A percentile compares a stretch with the other conserved stretches of the same genome.
Conservation (phyloP, 1,284 basidiomycete species). For the Naganishia liquefaciens region DNA sequence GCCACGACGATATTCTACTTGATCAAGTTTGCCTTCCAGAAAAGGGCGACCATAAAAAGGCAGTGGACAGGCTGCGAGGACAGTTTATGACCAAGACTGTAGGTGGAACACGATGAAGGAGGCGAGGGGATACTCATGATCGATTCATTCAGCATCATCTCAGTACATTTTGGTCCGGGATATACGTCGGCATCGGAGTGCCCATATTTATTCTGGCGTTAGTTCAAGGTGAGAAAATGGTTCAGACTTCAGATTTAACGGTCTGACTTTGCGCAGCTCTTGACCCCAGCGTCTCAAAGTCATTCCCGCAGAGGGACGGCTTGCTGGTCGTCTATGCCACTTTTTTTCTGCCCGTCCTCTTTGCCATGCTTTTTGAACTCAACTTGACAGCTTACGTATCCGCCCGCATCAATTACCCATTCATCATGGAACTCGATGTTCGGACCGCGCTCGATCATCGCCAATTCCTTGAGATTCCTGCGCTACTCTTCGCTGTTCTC, state of each 20-base stretch:
- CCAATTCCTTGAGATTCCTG: conserved; percentile 83
- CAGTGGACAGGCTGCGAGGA: conserved; percentile 67
- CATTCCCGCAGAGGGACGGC: conserved; percentile 70
- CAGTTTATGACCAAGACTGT: conserved; percentile 60
- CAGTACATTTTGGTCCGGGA: conserved; percentile 72
- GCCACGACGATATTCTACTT: not conserved
- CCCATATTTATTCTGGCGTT: conserved; percentile 73
- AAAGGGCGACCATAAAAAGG: conserved; percentile 78
- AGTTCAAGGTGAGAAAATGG: conserved; percentile 61
- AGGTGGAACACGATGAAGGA: conserved; percentile 22
- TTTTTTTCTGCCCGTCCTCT: conserved; percentile 72
- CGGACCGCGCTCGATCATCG: conserved; percentile 74
- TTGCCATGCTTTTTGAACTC: conserved; percentile 74
- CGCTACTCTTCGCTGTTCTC: conserved; percentile 72
- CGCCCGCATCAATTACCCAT: conserved; percentile 76
- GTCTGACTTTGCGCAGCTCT: conserved; percentile 40
- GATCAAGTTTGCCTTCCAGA: conserved; percentile 58
- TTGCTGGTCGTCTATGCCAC: conserved; percentile 80
- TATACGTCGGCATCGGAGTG: conserved; percentile 72
- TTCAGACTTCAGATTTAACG: not conserved
- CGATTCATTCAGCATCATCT: conserved; percentile 62
- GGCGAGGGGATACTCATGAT: no score
- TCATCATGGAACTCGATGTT: conserved; percentile 88
- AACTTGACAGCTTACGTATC: conserved; percentile 65
- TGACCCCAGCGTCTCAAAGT: conserved; percentile 60